phyloP scores from a whole-genome alignment of 75 land plant species.

The Pinus tabuliformis region DNA sequence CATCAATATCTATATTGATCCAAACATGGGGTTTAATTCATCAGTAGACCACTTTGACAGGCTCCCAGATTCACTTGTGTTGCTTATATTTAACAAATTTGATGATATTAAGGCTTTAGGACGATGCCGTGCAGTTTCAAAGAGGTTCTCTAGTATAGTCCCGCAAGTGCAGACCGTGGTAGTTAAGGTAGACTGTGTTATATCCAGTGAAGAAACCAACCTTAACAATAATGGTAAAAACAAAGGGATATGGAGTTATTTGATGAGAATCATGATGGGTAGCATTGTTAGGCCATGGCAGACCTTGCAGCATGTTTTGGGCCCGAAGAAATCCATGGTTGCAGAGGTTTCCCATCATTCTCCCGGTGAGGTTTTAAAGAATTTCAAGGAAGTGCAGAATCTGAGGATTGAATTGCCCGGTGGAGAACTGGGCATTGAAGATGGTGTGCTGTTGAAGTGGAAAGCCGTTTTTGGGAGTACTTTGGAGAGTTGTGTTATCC shows the following conservation, averaged over 20 bases:
- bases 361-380: constrained; percentile 52
- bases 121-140: constrained; percentile 24
- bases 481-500: constrained; percentile 34
- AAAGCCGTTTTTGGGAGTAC: constrained; percentile 67
- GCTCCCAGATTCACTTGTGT: constrained; percentile 22
- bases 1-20: neutral
- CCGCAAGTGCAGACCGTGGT: constrained; percentile 21
- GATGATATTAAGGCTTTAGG: constrained; percentile 24
- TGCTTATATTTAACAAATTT: constrained; percentile 23
- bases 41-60: constrained; percentile 21
- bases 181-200: constrained; percentile 36
- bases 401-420: constrained; percentile 55
- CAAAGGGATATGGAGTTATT: constrained; percentile 29
- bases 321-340: constrained; percentile 44
- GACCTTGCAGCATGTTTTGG: constrained; percentile 41
- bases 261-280: constrained; percentile 37
- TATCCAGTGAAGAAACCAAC: constrained; percentile 22
- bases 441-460: constrained; percentile 55
- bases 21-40: constrained; percentile 2
- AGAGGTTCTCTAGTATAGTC: constrained; percentile 23
- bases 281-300: constrained; percentile 42
- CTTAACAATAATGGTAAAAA: neutral
- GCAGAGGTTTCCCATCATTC: constrained; percentile 59
- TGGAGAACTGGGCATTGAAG: constrained; percentile 52
- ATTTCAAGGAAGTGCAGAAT: constrained; percentile 46